Conservation (phyloP, 768 basidiomycete genomes). For the Chalciporus piperatus region DNA sequence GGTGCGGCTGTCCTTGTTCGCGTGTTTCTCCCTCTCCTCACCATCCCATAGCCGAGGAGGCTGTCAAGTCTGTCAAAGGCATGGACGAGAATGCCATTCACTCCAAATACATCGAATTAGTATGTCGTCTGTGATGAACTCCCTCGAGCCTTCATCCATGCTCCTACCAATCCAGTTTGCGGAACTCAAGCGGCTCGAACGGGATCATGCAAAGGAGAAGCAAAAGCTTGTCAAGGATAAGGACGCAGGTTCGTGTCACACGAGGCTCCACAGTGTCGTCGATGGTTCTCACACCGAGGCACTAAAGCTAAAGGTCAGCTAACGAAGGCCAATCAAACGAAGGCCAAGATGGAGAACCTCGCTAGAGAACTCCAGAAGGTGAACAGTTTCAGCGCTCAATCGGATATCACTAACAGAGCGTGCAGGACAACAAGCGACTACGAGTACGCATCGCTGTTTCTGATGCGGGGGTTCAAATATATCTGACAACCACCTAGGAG, state of each 20-base stretch:
- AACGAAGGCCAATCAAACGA: slow-evolving; percentile 85
- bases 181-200: slow-evolving; percentile 81
- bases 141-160: slow-evolving; percentile 19
- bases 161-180: slow-evolving; percentile 59
- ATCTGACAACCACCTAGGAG: slow-evolving; percentile 50
- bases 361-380: slow-evolving; percentile 90
- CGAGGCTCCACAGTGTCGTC: background rate
- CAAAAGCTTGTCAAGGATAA: slow-evolving; percentile 90
- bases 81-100: slow-evolving; percentile 82
- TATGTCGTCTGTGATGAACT: slow-evolving; percentile 37
- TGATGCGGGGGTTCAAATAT: slow-evolving; percentile 5
- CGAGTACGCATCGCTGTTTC: slow-evolving; percentile 50
- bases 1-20: slow-evolving; percentile 43
- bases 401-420: slow-evolving; percentile 17
- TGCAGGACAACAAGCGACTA: slow-evolving; percentile 84
- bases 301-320: slow-evolving; percentile 75
- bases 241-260: slow-evolving; percentile 62
- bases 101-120: slow-evolving; percentile 85
- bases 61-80: slow-evolving; percentile 80
- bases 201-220: slow-evolving; percentile 89
- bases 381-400: background rate
- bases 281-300: slow-evolving; percentile 14
- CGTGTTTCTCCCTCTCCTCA: slow-evolving; percentile 7
- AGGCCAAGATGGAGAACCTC: slow-evolving; percentile 86
- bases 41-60: slow-evolving; percentile 69